Evolutionary conservation across 2,329 filamentous ascomycete genomes (phyloP).

Genomic region (Emergomyces pasteurianus): DNA sequence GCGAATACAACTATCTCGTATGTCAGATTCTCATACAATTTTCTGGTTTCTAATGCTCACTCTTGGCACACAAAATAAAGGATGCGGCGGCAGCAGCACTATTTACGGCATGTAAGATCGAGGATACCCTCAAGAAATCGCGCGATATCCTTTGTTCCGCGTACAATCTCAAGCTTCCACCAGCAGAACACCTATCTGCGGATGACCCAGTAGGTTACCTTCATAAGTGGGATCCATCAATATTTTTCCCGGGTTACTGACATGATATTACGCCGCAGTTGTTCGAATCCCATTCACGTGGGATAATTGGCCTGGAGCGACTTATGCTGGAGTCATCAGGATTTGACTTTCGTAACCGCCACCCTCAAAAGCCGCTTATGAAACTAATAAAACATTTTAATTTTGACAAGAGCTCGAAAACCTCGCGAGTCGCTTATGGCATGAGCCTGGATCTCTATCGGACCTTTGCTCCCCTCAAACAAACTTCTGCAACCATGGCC

Average conservation of each 20-base stretch:
- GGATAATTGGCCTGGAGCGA: slow-evolving; percentile 79
- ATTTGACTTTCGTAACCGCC: slow-evolving; percentile 85
- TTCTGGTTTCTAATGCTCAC: slow-evolving; percentile 2
- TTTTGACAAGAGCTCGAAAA: slow-evolving; percentile 31
- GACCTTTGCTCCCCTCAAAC: slow-evolving; percentile 85
- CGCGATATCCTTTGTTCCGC: slow-evolving; percentile 83
- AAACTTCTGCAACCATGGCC: slow-evolving; percentile 73
- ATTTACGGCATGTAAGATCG: slow-evolving; percentile 91
- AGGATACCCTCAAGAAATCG: slow-evolving; percentile 96
- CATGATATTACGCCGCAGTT: slow-evolving; percentile 38
- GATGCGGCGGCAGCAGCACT: slow-evolving; percentile 81
- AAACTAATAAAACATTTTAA: slow-evolving; percentile 59
- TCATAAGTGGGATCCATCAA: neutral
- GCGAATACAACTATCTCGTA: slow-evolving; percentile 64
- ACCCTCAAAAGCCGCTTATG: slow-evolving; percentile 72
- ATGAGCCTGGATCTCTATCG: slow-evolving; percentile 85
- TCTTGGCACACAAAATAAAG: slow-evolving; percentile 24
- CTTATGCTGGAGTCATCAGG: slow-evolving; percentile 84
- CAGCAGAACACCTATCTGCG: slow-evolving; percentile 56
- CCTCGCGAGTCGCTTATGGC: slow-evolving; percentile 53
- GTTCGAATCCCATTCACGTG: slow-evolving; percentile 67
- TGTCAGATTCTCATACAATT: slow-evolving; percentile 10
- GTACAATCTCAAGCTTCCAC: slow-evolving; percentile 65
- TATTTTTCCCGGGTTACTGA: neutral
- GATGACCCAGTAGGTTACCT: slow-evolving; percentile 61